Percentiles rank a stretch among this genome's conserved stretches.
Evolutionary conservation across 495 filamentous ascomycete genomes (phyloP).

Genomic region (Aspergillus biplanus): DNA sequence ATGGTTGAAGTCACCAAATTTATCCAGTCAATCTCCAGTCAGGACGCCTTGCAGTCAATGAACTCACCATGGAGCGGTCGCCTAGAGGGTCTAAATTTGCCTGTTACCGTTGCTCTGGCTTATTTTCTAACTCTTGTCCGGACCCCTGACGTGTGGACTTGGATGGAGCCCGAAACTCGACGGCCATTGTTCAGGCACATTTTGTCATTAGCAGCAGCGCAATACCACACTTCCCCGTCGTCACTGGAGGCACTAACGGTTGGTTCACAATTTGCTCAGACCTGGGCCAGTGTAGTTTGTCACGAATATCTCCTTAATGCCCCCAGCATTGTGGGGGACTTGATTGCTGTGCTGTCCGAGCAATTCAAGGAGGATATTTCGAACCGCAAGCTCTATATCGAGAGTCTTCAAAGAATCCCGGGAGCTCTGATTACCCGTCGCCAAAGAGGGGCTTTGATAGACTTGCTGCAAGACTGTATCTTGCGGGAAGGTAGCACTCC

Average conservation of each 20-base stretch:
- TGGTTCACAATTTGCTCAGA: conserved; percentile 42
- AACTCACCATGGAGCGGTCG: conserved; percentile 45
- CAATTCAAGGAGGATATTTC: conserved; percentile 35
- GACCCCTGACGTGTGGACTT: conserved; percentile 38
- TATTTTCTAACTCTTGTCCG: conserved; percentile 42
- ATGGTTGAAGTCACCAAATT: conserved; percentile 36
- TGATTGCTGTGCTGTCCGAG: conserved; percentile 40
- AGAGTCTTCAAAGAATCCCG: conserved; percentile 48
- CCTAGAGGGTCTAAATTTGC: conserved; percentile 38
- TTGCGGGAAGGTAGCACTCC: conserved; percentile 35
- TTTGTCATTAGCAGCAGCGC: conserved; percentile 39
- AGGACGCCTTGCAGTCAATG: conserved; percentile 36
- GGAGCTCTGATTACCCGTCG: conserved; percentile 42
- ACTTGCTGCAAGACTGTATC: conserved; percentile 40
- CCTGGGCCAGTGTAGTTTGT: conserved; percentile 48
- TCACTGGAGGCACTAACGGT: conserved; percentile 34
- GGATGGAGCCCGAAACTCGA: conserved; percentile 32
- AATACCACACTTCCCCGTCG: conserved; percentile 35
- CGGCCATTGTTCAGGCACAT: conserved; percentile 40
- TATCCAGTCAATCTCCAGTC: conserved; percentile 31
- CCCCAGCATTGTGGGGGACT: conserved; percentile 38
- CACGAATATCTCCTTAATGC: conserved; percentile 49
- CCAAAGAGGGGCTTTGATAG: conserved; percentile 40
- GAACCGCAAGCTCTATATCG: conserved; percentile 39
- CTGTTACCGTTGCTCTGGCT: conserved; percentile 36